These are phyloP conservation scores for Ammopiptanthus mongolicus DNA, from an alignment of 306 rosid genomes.

Conservation along the genomic window DNA sequence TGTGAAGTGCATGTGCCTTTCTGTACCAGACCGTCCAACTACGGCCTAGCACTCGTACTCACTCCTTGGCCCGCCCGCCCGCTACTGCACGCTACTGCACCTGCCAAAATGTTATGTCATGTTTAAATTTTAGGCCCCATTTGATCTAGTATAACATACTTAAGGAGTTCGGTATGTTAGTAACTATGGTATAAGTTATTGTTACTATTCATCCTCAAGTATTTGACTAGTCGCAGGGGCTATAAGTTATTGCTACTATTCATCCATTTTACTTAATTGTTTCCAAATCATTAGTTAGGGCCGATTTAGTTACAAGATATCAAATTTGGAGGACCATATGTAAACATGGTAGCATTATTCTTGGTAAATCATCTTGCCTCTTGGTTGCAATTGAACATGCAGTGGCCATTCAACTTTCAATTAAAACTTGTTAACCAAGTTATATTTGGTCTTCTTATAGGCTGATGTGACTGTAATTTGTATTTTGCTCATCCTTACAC, in stretches of 20 bases:
- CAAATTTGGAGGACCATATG: background rate
- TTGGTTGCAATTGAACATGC: background rate
- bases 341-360: background rate
- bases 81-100: no score
- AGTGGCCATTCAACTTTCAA: constrained; percentile 1
- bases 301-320: background rate
- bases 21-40: constrained; percentile 34
- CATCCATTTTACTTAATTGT: background rate
- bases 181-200: background rate
- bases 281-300: constrained; percentile 12
- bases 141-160: constrained; percentile 11
- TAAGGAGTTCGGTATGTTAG: constrained; percentile 17
- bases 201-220: no score
- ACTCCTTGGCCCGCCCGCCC: no score
- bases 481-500: background rate
- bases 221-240: constrained; percentile 7
- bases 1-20: constrained; percentile 37
- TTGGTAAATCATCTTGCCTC: constrained; percentile 12
- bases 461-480: background rate
- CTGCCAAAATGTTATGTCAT: constrained; percentile 26
- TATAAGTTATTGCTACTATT: no score
- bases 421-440: background rate
- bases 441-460: background rate
- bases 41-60: constrained; percentile 15
- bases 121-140: constrained; percentile 14